Base-by-base conservation (phyloP, 2,329 filamentous ascomycete genomes). In the Cercospora janseana region DNA sequence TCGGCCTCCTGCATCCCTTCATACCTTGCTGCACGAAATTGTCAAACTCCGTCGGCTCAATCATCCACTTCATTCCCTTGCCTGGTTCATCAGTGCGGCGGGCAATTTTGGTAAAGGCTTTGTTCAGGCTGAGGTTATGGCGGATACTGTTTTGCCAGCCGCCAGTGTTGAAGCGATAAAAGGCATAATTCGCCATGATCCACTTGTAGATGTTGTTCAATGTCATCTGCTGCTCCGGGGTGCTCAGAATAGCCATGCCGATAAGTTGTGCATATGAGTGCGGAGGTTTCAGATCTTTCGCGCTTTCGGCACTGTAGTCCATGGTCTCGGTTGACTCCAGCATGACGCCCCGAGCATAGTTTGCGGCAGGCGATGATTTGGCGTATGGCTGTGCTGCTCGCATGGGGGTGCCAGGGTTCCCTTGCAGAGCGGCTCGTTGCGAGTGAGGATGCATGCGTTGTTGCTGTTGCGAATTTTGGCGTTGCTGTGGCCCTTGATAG, bases 81-180 rank as follows among this genome's bases (percentile, higher is more conserved):
- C 93, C 93, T 16, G 93, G 93, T 67, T 98, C 93, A 61, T 97
- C 89, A 0, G 90, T 95, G 12, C 88, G 85, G 38, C 93, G 85
- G 3, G 93, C 87, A 6, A 95, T 87, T 69, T 98, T 98, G 61
- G 90, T 85, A 64, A 98, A 98, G 0, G 86, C 83, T 67, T 96
- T 95, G 69, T 95, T 97, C 32, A 98, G 73, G 1, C 93, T 97
- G 10, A 98, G 72, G 62, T 98, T 98, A 68, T 98, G 93, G 9
- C 93, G 85, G 59, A 98, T 98, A 0, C 90, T 96, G 68, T 98
- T 98, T 82, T 96, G 93, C 94, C 94, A 98, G 52, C 93, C 92
- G 52, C 82, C 83, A 48, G 91, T 82, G 24, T 80, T 88, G 68
- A 90, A 81, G 34, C 92, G 82, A 70, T 97, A 98, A 70, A 95